Conservation (phyloP, 177 flowering plant genomes). For the Tripterygium wilfordii region DNA sequence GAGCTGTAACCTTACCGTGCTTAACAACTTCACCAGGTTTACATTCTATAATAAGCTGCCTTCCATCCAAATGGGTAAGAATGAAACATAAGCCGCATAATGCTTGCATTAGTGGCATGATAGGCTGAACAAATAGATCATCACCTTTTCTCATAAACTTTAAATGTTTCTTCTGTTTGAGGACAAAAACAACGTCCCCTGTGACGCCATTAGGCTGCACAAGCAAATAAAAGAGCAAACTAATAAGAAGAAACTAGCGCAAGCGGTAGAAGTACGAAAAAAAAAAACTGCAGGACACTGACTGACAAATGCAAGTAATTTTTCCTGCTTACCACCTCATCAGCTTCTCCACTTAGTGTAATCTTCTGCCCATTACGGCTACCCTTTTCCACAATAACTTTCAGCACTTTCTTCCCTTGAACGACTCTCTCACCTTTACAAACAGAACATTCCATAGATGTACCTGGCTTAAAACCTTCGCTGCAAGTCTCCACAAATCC, state of each 20-base stretch:
- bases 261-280: not conserved
- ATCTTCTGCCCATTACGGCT: slow-evolving; percentile 48
- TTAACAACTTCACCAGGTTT: slow-evolving; percentile 67
- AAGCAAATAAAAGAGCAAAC: not conserved
- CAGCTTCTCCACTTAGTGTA: slow-evolving; percentile 48
- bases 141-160: slow-evolving; percentile 64
- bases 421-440: slow-evolving; percentile 58
- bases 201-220: slow-evolving; percentile 67
- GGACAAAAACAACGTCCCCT: slow-evolving; percentile 64
- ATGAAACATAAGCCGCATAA: slow-evolving; percentile 65
- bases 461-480: slow-evolving; percentile 59
- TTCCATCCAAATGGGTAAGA: slow-evolving; percentile 48
- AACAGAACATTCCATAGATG: slow-evolving; percentile 46
- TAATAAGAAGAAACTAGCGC: not conserved
- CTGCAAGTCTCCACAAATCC: slow-evolving; percentile 19
- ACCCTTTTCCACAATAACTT: slow-evolving; percentile 46
- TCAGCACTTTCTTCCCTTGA: slow-evolving; percentile 47
- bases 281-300: not conserved
- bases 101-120: slow-evolving; percentile 49
- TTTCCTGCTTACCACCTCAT: slow-evolving; percentile 35
- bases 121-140: slow-evolving; percentile 53
- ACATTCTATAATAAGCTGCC: slow-evolving; percentile 63
- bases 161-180: slow-evolving; percentile 67
- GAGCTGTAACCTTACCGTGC: slow-evolving; percentile 59
- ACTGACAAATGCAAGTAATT: not conserved